phyloP scores from a whole-genome alignment of 176 grass and related monocot species.

The Eremochloa ophiuroides region DNA sequence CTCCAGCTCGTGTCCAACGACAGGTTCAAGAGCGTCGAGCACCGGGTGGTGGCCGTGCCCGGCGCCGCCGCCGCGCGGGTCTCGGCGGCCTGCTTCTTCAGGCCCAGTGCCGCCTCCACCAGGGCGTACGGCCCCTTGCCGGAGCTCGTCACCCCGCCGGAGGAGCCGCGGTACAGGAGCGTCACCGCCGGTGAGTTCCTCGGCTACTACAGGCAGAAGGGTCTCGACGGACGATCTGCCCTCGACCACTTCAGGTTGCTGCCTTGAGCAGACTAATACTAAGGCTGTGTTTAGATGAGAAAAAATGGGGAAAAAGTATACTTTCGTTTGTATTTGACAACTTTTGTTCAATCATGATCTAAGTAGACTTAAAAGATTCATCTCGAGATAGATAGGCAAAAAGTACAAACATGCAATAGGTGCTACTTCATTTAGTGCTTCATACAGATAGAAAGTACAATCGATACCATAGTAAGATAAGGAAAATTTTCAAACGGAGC shows the following conservation, averaged over 20 bases:
- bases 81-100: slow-evolving; percentile 57
- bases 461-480: too few relatives aligned
- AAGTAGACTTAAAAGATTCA: too few relatives aligned
- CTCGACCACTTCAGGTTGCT: slow-evolving; percentile 32
- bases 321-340: too few relatives aligned
- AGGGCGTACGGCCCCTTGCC: slow-evolving; percentile 41
- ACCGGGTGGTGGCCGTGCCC: slow-evolving; percentile 48
- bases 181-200: slow-evolving; percentile 30
- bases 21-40: slow-evolving; percentile 50
- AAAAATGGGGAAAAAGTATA: too few relatives aligned
- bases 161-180: slow-evolving; percentile 22
- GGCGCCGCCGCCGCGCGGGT: background rate
- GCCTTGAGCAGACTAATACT: too few relatives aligned
- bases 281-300: too few relatives aligned
- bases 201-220: slow-evolving; percentile 35
- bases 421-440: too few relatives aligned
- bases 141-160: background rate
- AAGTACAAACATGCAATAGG: too few relatives aligned
- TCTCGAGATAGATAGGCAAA: too few relatives aligned
- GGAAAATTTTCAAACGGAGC: too few relatives aligned
- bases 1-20: slow-evolving; percentile 60
- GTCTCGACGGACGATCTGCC: slow-evolving; percentile 51
- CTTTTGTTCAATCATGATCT: too few relatives aligned
- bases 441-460: too few relatives aligned
- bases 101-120: background rate